These are phyloP conservation scores for Taphrina deformans DNA, from an alignment of 1,139 yeast genomes.

Conservation along the genomic window DNA sequence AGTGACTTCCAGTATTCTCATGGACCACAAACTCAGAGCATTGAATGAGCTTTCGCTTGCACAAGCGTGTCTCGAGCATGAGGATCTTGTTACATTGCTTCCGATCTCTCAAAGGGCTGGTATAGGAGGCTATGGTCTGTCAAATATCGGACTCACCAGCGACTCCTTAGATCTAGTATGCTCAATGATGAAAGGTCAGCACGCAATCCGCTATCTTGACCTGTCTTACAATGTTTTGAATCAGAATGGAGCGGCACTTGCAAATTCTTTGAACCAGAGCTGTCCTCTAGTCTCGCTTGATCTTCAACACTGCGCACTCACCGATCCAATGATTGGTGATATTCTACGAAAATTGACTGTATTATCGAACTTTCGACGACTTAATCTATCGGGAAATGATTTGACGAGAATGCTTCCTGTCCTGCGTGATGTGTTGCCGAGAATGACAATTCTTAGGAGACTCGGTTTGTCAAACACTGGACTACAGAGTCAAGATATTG, in stretches of 20 bases:
- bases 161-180: not conserved
- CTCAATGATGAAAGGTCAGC: not conserved
- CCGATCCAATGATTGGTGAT: not conserved
- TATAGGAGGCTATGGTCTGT: slow-evolving; percentile 1
- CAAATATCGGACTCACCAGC: not conserved
- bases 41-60: slow-evolving; percentile 5
- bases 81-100: slow-evolving; percentile 3
- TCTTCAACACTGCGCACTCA: slow-evolving; percentile 1
- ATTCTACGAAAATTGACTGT: not conserved
- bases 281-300: slow-evolving; percentile 20
- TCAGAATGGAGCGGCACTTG: not conserved
- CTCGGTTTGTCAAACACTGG: slow-evolving; percentile 6
- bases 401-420: not conserved
- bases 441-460: slow-evolving; percentile 1
- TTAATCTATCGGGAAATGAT: slow-evolving; percentile 8
- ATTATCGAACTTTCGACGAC: slow-evolving; percentile 23
- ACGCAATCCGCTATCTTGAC: slow-evolving; percentile 8
- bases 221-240: not conserved
- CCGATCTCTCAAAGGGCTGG: slow-evolving; percentile 15
- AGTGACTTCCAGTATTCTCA: not conserved
- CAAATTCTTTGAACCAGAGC: not conserved
- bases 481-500: slow-evolving; percentile 9
- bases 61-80: not conserved
- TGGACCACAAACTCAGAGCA: slow-evolving; percentile 11
- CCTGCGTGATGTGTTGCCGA: not conserved